phyloP scores from a whole-genome alignment of 768 basidiomycete genomes.

The Mycena maculata region DNA sequence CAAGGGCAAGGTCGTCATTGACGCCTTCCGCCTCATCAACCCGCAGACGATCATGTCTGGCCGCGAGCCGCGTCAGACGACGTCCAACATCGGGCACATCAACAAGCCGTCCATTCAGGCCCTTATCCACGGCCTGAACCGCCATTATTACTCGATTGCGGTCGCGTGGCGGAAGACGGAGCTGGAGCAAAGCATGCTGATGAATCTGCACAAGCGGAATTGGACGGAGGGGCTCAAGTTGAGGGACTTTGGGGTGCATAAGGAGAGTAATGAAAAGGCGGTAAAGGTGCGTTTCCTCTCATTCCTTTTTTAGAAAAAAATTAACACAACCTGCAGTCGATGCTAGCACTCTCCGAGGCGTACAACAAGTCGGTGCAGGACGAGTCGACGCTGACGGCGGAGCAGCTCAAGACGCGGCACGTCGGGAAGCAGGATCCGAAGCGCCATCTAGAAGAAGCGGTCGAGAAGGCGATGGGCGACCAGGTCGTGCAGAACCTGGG shows the following conservation, averaged over 20 bases:
- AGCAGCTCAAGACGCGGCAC: constrained; percentile 96
- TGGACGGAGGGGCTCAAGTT: constrained; percentile 98
- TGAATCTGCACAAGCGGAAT: constrained; percentile 98
- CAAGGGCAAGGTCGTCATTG: constrained; percentile 98
- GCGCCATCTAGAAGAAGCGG: constrained; percentile 95
- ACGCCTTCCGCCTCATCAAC: constrained; percentile 97
- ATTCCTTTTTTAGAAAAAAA: constrained; percentile 37
- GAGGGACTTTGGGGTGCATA: constrained; percentile 89
- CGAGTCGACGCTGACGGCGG: constrained; percentile 92
- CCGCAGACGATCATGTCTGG: constrained; percentile 91
- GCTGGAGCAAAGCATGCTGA: constrained; percentile 97
- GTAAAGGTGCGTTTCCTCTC: constrained; percentile 76
- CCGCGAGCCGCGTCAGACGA: constrained; percentile 95
- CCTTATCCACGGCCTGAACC: constrained; percentile 95
- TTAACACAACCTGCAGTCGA: constrained; percentile 64
- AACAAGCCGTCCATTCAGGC: constrained; percentile 99
- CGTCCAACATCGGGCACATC: constrained; percentile 98
- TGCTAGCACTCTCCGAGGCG: constrained; percentile 91
- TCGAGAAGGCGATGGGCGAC: constrained; percentile 98
- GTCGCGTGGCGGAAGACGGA: constrained; percentile 99
- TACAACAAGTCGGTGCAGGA: constrained; percentile 99
- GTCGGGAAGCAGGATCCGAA: constrained; percentile 99
- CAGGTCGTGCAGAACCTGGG: constrained; percentile 96
- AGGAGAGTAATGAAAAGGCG: constrained; percentile 89
- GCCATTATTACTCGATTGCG: constrained; percentile 97